phyloP scores from a whole-genome alignment of 139 green algal species.

The Yamagishiella unicocca region DNA sequence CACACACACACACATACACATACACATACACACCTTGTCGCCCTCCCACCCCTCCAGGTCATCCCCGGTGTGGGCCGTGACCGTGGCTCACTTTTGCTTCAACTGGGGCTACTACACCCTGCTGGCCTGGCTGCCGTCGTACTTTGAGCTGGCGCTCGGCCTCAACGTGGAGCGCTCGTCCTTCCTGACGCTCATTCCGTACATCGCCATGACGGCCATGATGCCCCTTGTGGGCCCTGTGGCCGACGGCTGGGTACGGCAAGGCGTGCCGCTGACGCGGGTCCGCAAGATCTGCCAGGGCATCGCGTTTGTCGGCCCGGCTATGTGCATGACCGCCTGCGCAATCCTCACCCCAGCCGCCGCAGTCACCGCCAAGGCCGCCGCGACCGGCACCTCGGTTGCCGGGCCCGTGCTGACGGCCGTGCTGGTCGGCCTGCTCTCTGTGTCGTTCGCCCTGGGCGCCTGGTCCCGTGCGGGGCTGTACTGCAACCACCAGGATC shows the following conservation, averaged over 20 bases:
- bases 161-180: constrained; percentile 86
- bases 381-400: neutral
- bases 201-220: constrained; percentile 92
- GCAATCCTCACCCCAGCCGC: constrained; percentile 63
- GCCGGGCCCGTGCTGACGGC: constrained; percentile 45
- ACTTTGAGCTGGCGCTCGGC: constrained; percentile 94
- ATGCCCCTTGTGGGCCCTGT: constrained; percentile 82
- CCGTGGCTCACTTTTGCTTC: constrained; percentile 97
- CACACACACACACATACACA: neutral
- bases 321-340: constrained; percentile 83
- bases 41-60: constrained; percentile 30
- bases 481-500: constrained; percentile 98
- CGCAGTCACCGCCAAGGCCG: constrained; percentile 24
- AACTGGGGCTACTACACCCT: constrained; percentile 98
- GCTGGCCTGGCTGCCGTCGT: constrained; percentile 96
- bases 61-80: constrained; percentile 91
- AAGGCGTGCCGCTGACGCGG: constrained; percentile 73
- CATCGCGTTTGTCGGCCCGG: constrained; percentile 92
- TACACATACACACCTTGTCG: neutral
- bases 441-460: constrained; percentile 83
- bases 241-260: constrained; percentile 85
- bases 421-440: constrained; percentile 74
- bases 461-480: constrained; percentile 89
- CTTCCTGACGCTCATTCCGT: constrained; percentile 85
- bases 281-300: constrained; percentile 93